Percentiles rank a stretch among this genome's conserved stretches.
phyloP scores from a whole-genome alignment of 495 filamentous ascomycete genomes.

The Recurvomyces mirabilis region DNA sequence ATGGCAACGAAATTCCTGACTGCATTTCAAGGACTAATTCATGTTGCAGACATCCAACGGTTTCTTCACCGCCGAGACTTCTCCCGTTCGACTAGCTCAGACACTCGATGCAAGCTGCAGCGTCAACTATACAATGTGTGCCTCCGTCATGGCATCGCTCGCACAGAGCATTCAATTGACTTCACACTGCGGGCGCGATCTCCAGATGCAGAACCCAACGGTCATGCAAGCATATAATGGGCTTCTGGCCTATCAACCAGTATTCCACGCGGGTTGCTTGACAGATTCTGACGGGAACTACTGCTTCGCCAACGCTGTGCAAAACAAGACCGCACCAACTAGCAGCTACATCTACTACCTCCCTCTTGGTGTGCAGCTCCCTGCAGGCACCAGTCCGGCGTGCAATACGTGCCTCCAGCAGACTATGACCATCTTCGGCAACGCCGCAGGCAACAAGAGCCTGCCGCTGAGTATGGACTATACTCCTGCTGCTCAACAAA shows the following conservation, averaged over 20 bases:
- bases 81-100: slow-evolving; percentile 51
- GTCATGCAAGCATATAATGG: slow-evolving; percentile 64
- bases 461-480: slow-evolving; percentile 31
- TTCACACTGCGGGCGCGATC: slow-evolving; percentile 62
- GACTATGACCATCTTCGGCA: slow-evolving; percentile 28
- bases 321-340: slow-evolving; percentile 53
- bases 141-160: slow-evolving; percentile 44
- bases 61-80: slow-evolving; percentile 66
- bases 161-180: slow-evolving; percentile 46
- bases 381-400: slow-evolving; percentile 48
- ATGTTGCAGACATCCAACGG: slow-evolving; percentile 54
- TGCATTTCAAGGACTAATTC: too few species aligned
- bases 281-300: slow-evolving; percentile 45
- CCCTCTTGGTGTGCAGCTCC: slow-evolving; percentile 61
- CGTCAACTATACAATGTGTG: slow-evolving; percentile 49
- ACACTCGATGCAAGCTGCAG: slow-evolving; percentile 62
- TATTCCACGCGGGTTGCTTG: slow-evolving; percentile 73
- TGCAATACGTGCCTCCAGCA: slow-evolving; percentile 32
- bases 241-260: slow-evolving; percentile 57
- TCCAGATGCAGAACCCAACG: slow-evolving; percentile 48
- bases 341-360: slow-evolving; percentile 75
- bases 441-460: slow-evolving; percentile 25
- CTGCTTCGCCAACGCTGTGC: slow-evolving; percentile 77
- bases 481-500: slow-evolving; percentile 26
- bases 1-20: too few species aligned